Evolutionary conservation across 345 rosid species (phyloP).

Genomic region (Eucalyptus curtisii): DNA sequence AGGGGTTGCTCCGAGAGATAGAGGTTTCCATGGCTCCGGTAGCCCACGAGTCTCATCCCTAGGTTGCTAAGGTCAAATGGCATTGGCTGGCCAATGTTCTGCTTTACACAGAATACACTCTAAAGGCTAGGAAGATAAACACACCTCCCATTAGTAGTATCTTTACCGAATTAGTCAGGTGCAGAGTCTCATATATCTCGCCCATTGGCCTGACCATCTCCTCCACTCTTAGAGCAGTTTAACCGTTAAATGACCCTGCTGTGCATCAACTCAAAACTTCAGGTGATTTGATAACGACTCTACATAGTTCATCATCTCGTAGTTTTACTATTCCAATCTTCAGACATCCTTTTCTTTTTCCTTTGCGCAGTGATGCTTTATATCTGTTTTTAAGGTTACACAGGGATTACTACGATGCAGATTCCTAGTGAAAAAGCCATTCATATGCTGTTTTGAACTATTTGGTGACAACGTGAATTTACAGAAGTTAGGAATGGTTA

Average conservation of each 20-base stretch:
- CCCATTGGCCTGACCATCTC: too few relatives aligned
- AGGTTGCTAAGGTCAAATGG: neutral
- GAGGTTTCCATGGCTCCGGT: neutral
- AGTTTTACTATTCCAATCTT: neutral
- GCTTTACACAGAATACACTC: neutral
- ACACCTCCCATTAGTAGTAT: neutral
- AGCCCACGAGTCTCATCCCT: neutral
- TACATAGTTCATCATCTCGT: neutral
- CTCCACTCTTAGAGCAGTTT: too few relatives aligned
- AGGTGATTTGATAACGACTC: neutral
- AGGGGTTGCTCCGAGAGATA: neutral
- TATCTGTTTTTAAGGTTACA: neutral
- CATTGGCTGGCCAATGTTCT: neutral
- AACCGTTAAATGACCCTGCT: too few relatives aligned
- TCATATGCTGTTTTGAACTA: neutral
- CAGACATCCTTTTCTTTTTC: neutral
- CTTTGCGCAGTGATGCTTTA: neutral
- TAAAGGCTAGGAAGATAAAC: neutral
- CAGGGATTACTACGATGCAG: neutral
- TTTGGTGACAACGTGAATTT: neutral
- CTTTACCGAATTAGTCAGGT: neutral
- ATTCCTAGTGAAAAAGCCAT: neutral
- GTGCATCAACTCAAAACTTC: neutral
- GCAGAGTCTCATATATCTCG: neutral
- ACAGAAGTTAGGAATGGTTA: neutral